Percentiles rank a stretch among this genome's conserved stretches.
Evolutionary conservation across 2,329 filamentous ascomycete genomes (phyloP).

Genomic region (Cucurbitaria berberidis): DNA sequence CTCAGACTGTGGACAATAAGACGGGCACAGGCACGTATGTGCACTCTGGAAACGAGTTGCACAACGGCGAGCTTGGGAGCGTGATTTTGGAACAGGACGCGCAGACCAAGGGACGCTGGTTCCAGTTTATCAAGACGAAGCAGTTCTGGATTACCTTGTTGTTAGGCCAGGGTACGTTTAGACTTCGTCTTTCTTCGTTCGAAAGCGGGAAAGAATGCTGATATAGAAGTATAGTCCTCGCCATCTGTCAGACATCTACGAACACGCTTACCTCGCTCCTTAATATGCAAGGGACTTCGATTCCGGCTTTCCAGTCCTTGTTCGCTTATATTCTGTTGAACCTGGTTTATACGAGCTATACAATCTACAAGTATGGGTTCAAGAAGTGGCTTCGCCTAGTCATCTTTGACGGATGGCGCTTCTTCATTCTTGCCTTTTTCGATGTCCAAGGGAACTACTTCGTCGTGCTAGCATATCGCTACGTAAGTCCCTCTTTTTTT

Average conservation of each 20-base stretch:
- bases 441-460: constrained; percentile 99
- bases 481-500: constrained; percentile 25
- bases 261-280: constrained; percentile 89
- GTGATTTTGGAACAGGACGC: constrained; percentile 45
- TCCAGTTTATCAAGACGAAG: constrained; percentile 77
- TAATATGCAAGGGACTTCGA: constrained; percentile 70
- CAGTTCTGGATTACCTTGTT: constrained; percentile 87
- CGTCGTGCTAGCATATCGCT: constrained; percentile 88
- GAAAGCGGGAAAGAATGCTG: too few species aligned
- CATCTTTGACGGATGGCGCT: constrained; percentile 83
- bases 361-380: constrained; percentile 79
- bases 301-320: constrained; percentile 93
- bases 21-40: constrained; percentile 23
- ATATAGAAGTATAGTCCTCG: constrained; percentile 29
- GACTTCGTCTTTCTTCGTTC: not conserved
- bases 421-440: constrained; percentile 85
- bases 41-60: constrained; percentile 40
- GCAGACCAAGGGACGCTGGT: constrained; percentile 54
- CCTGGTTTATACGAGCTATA: constrained; percentile 79
- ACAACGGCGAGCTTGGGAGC: constrained; percentile 17
- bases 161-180: constrained; percentile 64
- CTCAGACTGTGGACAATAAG: constrained; percentile 25
- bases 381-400: constrained; percentile 71
- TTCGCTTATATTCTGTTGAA: constrained; percentile 92
- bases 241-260: constrained; percentile 88